phyloP scores from a whole-genome alignment of 2,329 filamentous ascomycete genomes.

The Aspergillus novoparasiticus region DNA sequence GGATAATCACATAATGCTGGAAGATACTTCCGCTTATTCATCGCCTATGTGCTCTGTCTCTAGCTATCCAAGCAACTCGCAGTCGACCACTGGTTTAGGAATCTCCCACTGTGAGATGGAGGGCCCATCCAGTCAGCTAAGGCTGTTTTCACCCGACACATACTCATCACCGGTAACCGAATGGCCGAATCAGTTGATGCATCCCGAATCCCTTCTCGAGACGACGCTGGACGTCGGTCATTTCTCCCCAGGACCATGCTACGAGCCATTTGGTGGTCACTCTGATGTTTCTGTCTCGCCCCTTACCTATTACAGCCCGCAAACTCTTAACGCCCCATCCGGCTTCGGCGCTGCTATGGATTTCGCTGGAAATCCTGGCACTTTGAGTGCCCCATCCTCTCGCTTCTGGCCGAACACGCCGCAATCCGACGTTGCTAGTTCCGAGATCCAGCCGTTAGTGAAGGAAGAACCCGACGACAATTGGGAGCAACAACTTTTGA shows the following conservation, averaged over 20 bases:
- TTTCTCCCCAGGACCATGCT: constrained; percentile 23
- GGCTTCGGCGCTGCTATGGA: constrained; percentile 29
- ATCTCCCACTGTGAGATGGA: constrained; percentile 33
- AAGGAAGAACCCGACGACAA: constrained; percentile 18
- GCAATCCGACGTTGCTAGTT: constrained; percentile 24
- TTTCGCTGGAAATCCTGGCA: constrained; percentile 11
- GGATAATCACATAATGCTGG: constrained; percentile 17
- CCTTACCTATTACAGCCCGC: constrained; percentile 28
- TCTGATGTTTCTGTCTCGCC: constrained; percentile 26
- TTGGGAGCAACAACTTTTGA: constrained; percentile 20
- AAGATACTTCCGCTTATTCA: constrained; percentile 26
- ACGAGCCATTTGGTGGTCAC: constrained; percentile 25
- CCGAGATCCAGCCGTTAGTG: constrained; percentile 15
- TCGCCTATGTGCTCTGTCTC: constrained; percentile 21
- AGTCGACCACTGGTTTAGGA: constrained; percentile 31
- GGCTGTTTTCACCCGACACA: constrained; percentile 21
- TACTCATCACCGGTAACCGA: constrained; percentile 23
- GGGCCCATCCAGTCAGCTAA: constrained; percentile 23
- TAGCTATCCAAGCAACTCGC: constrained; percentile 20
- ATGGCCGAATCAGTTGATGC: constrained; percentile 27
- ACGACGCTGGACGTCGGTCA: constrained; percentile 25
- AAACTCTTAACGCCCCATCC: constrained; percentile 26
- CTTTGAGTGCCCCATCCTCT: constrained; percentile 20
- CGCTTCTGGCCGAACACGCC: constrained; percentile 31
- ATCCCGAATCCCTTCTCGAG: constrained; percentile 24